These are phyloP conservation scores for Curvularia spicifera DNA, from an alignment of 2,329 filamentous ascomycete species.

Conservation along the genomic window DNA sequence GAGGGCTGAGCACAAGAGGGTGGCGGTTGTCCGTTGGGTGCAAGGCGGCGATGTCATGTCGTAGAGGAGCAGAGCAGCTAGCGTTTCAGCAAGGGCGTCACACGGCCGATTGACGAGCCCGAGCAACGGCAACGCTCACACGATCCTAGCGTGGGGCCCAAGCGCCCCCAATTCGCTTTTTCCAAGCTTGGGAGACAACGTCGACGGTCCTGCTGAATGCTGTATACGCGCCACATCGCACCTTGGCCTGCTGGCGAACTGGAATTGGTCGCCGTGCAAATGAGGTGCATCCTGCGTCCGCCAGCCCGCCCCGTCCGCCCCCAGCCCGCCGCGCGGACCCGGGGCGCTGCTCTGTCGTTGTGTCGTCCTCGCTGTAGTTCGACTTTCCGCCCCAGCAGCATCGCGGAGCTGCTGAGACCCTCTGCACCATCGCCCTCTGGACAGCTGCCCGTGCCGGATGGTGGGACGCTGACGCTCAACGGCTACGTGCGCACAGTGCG, in stretches of 20 bases:
- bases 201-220: constrained; percentile 6
- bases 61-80: constrained; percentile 1
- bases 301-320: constrained; percentile 33
- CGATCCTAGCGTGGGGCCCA: constrained; percentile 20
- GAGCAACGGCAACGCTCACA: constrained; percentile 14
- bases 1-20: not conserved
- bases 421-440: constrained; percentile 51
- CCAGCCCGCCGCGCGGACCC: constrained; percentile 26
- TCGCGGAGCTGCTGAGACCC: constrained; percentile 61
- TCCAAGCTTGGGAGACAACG: constrained; percentile 23
- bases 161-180: constrained; percentile 18
- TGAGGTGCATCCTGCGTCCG: constrained; percentile 35
- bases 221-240: constrained; percentile 17
- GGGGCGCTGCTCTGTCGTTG: constrained; percentile 23
- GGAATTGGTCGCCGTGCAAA: constrained; percentile 33
- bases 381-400: constrained; percentile 41
- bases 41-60: not conserved
- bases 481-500: constrained; percentile 85
- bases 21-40: not conserved
- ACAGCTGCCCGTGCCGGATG: constrained; percentile 54
- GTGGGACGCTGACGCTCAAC: constrained; percentile 59
- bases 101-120: constrained; percentile 20
- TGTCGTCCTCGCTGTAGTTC: constrained; percentile 40
- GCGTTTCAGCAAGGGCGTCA: constrained; percentile 28
- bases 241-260: constrained; percentile 26